Conservation (phyloP, 257 asterid species). For the Forsythia suspensa region DNA sequence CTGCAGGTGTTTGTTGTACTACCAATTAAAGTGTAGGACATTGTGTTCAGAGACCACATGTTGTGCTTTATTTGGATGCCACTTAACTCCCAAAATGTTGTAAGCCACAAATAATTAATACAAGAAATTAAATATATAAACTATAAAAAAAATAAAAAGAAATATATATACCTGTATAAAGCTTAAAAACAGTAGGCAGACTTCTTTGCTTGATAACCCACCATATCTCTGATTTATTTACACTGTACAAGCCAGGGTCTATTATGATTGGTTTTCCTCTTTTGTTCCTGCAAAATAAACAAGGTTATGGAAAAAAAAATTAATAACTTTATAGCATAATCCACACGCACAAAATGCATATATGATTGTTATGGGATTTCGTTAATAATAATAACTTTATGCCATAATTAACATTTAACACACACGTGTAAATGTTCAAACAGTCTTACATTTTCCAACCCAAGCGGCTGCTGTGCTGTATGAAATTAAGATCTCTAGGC, state of each 20-base stretch:
- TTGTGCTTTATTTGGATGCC: conserved; percentile 19
- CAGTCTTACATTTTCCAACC: conserved; percentile 77
- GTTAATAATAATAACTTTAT: neutral
- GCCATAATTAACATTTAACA: neutral
- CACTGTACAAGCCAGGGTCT: conserved; percentile 81
- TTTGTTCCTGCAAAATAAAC: conserved; percentile 49
- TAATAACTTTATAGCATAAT: neutral
- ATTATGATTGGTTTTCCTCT: conserved; percentile 86
- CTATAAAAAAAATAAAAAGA: conserved; percentile 7
- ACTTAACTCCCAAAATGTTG: conserved; percentile 6
- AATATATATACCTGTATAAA: conserved; percentile 66
- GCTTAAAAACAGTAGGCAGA: conserved; percentile 87
- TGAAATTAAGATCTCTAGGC: conserved; percentile 78
- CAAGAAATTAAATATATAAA: conserved; percentile 4
- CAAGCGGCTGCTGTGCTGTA: conserved; percentile 85
- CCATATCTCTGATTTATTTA: conserved; percentile 86
- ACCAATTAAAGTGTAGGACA: neutral
- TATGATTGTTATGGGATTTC: neutral
- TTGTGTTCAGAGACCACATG: conserved; percentile 43
- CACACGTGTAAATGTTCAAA: neutral
- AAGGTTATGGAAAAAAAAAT: too few species aligned
- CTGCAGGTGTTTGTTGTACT: neutral
- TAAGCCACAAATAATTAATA: conserved; percentile 31
- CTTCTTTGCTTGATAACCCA: conserved; percentile 89
- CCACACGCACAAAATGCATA: neutral